phyloP scores from a whole-genome alignment of 345 rosid species.

The Balakata baccata region DNA sequence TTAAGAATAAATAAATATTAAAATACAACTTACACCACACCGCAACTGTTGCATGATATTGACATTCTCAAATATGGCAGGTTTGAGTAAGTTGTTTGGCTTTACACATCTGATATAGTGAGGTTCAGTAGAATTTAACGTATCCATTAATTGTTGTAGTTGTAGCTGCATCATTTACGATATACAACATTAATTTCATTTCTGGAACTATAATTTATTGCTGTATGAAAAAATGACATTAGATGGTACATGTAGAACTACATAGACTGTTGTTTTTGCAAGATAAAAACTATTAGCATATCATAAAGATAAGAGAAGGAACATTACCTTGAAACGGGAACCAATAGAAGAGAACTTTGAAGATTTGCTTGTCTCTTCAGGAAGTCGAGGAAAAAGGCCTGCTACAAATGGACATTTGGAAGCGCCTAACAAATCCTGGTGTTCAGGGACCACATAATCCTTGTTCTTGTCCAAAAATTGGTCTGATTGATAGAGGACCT shows the following conservation, averaged over 20 bases:
- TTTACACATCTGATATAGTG: no score
- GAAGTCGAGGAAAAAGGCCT: constrained; percentile 86
- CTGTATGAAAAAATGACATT: constrained; percentile 1
- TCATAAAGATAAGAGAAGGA: constrained; percentile 11
- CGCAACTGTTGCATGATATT: no score
- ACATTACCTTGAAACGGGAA: constrained; percentile 80
- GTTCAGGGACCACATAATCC: constrained; percentile 91
- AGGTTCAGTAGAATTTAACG: no score
- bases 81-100: no score
- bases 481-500: constrained; percentile 93
- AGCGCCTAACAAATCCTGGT: constrained; percentile 78
- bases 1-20: no score
- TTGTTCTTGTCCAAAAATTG: constrained; percentile 97
- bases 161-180: constrained; percentile 65
- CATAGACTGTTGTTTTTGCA: not conserved
- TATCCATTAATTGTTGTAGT: constrained; percentile 84
- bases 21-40: no score
- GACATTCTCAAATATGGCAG: no score
- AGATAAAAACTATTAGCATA: not conserved
- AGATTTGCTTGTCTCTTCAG: constrained; percentile 84
- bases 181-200: constrained; percentile 22
- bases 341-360: constrained; percentile 95
- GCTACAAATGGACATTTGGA: constrained; percentile 82
- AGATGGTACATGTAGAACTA: not conserved
- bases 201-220: not conserved